These are phyloP conservation scores for Graphilbum sp. DNA, from an alignment of 2,329 filamentous ascomycete genomes.

Conservation along the genomic window DNA sequence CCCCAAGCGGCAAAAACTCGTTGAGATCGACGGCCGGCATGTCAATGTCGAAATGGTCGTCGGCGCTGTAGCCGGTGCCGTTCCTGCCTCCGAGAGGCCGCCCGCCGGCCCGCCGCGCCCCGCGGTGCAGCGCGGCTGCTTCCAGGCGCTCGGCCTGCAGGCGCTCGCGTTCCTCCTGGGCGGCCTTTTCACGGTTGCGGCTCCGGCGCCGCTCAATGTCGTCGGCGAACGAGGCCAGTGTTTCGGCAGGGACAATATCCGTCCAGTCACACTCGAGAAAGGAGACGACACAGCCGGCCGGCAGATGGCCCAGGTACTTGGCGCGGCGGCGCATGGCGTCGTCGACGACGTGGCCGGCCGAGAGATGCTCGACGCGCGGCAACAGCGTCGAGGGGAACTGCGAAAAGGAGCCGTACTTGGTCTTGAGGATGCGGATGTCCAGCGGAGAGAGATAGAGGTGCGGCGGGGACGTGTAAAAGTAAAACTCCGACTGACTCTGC, in stretches of 20 bases:
- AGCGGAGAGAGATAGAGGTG: conserved; percentile 83
- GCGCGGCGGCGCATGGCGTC: conserved; percentile 68
- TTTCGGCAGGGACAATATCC: conserved; percentile 61
- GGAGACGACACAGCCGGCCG: conserved; percentile 76
- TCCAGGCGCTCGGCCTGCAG: conserved; percentile 68
- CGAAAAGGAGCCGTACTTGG: conserved; percentile 70
- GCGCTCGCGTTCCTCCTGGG: conserved; percentile 72
- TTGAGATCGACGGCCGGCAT: conserved; percentile 27
- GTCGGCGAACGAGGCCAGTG: conserved; percentile 56
- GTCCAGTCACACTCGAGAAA: conserved; percentile 94
- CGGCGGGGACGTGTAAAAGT: conserved; percentile 75
- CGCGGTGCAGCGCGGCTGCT: conserved; percentile 41
- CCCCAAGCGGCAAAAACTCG: conserved; percentile 50
- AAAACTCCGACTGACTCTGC: conserved; percentile 49
- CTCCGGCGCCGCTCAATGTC: conserved; percentile 66
- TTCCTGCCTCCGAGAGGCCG: conserved; percentile 11
- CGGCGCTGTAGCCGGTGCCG: conserved; percentile 3
- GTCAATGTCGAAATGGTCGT: not conserved
- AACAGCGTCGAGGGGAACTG: conserved; percentile 73
- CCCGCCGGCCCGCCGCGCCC: not conserved
- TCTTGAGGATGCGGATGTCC: conserved; percentile 83
- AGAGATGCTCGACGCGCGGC: conserved; percentile 77
- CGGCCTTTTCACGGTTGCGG: conserved; percentile 66
- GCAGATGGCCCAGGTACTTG: conserved; percentile 76
- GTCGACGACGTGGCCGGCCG: conserved; percentile 73